phyloP scores from a whole-genome alignment of 192 early-diverging fungal species.

The Phycomyces nitens region DNA sequence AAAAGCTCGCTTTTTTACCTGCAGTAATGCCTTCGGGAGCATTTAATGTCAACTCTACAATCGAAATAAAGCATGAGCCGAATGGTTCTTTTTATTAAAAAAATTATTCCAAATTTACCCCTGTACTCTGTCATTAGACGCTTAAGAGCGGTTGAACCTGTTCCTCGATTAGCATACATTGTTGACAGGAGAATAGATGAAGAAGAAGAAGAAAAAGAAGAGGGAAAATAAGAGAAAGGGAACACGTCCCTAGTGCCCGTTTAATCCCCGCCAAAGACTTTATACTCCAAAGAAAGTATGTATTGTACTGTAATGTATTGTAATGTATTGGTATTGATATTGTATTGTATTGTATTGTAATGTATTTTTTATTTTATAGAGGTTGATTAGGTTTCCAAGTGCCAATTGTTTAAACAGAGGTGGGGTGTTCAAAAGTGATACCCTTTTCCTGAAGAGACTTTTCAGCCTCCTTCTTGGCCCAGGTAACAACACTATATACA shows the following conservation, averaged over 20 bases:
- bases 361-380: too few relatives aligned
- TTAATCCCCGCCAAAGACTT: too few relatives aligned
- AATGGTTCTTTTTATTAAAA: too few relatives aligned
- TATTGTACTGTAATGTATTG: too few relatives aligned
- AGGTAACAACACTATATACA: constrained; percentile 57
- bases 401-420: constrained; percentile 33
- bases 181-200: constrained; percentile 7
- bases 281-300: too few relatives aligned
- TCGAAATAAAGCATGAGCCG: too few relatives aligned
- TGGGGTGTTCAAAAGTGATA: constrained; percentile 59
- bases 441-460: constrained; percentile 69
- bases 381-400: too few relatives aligned
- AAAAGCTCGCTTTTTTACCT: constrained; percentile 41
- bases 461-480: constrained; percentile 74
- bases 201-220: constrained; percentile 22
- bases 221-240: not conserved
- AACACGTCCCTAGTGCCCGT: not conserved
- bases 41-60: constrained; percentile 78
- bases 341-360: too few relatives aligned
- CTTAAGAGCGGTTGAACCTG: constrained; percentile 77
- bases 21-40: constrained; percentile 93
- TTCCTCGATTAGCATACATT: constrained; percentile 26
- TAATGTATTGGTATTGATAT: too few relatives aligned
- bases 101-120: constrained; percentile 45
- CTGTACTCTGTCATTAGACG: constrained; percentile 92